Evolutionary conservation across 257 asterid species (phyloP).

Genomic region (Nicotiana knightiana): DNA sequence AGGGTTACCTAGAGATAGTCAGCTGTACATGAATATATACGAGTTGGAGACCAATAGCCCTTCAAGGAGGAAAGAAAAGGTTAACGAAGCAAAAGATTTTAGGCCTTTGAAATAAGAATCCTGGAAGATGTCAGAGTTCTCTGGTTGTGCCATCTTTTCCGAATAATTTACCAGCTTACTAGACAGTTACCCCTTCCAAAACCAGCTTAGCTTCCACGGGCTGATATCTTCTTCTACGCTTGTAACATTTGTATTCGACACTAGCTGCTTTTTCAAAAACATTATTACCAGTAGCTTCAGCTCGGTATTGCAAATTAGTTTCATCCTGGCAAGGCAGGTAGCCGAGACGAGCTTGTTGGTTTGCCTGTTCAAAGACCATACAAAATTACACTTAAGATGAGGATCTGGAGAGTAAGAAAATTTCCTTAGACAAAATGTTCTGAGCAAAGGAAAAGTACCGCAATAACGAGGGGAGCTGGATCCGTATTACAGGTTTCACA

Average conservation of each 20-base stretch:
- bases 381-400: neutral
- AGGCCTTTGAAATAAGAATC: neutral
- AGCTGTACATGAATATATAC: neutral
- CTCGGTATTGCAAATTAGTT: neutral
- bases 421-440: neutral
- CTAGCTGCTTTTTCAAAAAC: neutral
- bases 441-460: conserved; percentile 5
- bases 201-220: conserved; percentile 4
- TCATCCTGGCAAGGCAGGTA: neutral
- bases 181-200: neutral
- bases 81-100: neutral
- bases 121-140: neutral
- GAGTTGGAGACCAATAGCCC: neutral
- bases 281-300: neutral
- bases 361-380: conserved; percentile 5
- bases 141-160: neutral
- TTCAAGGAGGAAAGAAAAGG: neutral
- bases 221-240: neutral
- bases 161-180: neutral
- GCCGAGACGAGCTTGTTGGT: neutral
- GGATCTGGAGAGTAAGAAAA: neutral
- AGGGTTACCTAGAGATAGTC: neutral
- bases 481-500: neutral
- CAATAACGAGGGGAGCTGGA: neutral
- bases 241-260: neutral